Evolutionary conservation across 2,329 filamentous ascomycete species (phyloP).

Genomic region (Sclerotinia nivalis): DNA sequence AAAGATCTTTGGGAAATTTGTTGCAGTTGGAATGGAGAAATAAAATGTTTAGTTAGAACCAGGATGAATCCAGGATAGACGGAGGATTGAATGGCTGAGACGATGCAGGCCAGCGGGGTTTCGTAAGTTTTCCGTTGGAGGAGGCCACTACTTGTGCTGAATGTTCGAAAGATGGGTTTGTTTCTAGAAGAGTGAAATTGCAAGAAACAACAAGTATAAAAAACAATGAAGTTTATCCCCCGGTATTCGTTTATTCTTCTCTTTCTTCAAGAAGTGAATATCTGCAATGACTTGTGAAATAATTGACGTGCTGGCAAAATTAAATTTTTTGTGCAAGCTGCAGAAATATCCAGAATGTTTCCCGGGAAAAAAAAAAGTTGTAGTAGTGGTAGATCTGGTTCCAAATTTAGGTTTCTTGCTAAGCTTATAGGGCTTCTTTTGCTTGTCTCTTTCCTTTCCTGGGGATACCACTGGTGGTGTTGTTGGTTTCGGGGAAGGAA

Average conservation of each 20-base stretch:
- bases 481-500: not conserved
- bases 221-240: not conserved
- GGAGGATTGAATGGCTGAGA: slow-evolving; percentile 24
- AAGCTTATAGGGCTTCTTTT: not conserved
- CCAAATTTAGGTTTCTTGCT: slow-evolving; percentile 9
- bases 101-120: slow-evolving; percentile 23
- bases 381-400: not conserved
- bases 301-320: not conserved
- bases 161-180: not conserved
- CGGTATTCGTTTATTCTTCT: not conserved
- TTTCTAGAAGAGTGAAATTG: not conserved
- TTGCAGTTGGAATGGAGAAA: slow-evolving; percentile 25
- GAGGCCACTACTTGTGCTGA: slow-evolving; percentile 5
- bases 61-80: slow-evolving; percentile 21
- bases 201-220: too few relatives aligned
- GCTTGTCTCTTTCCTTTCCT: slow-evolving; percentile 1
- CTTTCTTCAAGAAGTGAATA: not conserved
- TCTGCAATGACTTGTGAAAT: not conserved
- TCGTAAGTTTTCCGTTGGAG: slow-evolving; percentile 22
- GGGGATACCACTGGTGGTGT: not conserved
- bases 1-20: slow-evolving; percentile 19
- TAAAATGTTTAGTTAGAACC: slow-evolving; percentile 23
- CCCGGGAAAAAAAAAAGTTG: not conserved
- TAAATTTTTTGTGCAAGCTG: not conserved
- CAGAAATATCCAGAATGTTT: slow-evolving; percentile 11